These are phyloP conservation scores for Pythium dissotocum DNA, from an alignment of 352 stramenopile genomes.

Conservation along the genomic window DNA sequence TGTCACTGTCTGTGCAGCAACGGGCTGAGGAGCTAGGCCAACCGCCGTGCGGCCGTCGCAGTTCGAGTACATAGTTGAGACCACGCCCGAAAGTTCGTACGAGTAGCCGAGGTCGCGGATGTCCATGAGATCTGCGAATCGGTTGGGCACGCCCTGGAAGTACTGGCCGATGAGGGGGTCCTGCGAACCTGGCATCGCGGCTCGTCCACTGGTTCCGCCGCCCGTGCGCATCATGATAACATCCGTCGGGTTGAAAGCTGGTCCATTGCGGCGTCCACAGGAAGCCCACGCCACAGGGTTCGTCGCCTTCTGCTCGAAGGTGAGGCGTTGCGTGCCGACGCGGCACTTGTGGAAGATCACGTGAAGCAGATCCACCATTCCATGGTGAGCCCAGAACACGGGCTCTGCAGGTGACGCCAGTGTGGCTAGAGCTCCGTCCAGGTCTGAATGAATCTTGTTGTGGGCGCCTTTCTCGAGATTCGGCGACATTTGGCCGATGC, in stretches of 20 bases:
- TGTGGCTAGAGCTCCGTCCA: slow-evolving; percentile 48
- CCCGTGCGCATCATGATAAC: slow-evolving; percentile 45
- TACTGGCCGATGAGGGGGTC: slow-evolving; percentile 22
- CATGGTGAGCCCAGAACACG: slow-evolving; percentile 72
- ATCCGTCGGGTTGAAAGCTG: slow-evolving; percentile 45
- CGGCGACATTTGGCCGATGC: slow-evolving; percentile 57
- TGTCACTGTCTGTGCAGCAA: not conserved
- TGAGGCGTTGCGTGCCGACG: slow-evolving; percentile 40
- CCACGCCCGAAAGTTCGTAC: slow-evolving; percentile 31
- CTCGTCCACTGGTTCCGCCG: slow-evolving; percentile 14
- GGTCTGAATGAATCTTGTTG: slow-evolving; percentile 57
- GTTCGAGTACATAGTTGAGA: slow-evolving; percentile 27
- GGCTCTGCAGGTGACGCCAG: slow-evolving; percentile 54
- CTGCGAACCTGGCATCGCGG: slow-evolving; percentile 15
- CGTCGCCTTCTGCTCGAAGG: slow-evolving; percentile 49
- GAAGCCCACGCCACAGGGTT: slow-evolving; percentile 45
- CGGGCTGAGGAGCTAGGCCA: not conserved
- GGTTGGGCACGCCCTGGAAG: slow-evolving; percentile 23
- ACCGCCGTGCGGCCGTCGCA: slow-evolving; percentile 13
- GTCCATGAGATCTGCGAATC: slow-evolving; percentile 29
- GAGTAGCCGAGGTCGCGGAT: slow-evolving; percentile 30
- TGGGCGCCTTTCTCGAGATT: slow-evolving; percentile 49
- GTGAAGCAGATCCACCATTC: slow-evolving; percentile 64
- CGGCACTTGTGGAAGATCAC: slow-evolving; percentile 72
- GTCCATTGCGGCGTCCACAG: slow-evolving; percentile 39